These are phyloP conservation scores for Barnettozyma californica DNA, from an alignment of 805 yeast species.

Conservation along the genomic window DNA sequence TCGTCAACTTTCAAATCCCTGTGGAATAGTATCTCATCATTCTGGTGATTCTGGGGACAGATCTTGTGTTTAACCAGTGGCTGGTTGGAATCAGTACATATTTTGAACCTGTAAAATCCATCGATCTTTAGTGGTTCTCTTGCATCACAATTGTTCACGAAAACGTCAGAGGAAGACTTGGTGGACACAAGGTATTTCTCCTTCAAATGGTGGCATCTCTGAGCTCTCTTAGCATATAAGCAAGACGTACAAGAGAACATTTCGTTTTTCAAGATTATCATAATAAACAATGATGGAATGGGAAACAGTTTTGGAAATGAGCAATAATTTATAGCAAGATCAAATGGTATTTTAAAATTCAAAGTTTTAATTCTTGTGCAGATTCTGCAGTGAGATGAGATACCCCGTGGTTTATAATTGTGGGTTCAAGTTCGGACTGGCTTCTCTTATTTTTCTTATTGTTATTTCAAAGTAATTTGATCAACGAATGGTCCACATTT, in stretches of 20 bases:
- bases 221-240: slow-evolving; percentile 1
- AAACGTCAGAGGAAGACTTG: slow-evolving; percentile 6
- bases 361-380: neutral
- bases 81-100: neutral
- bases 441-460: too few relatives aligned
- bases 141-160: neutral
- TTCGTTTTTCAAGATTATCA: slow-evolving; percentile 11
- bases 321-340: neutral
- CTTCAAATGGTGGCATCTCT: slow-evolving; percentile 6
- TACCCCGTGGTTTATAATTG: neutral
- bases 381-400: neutral
- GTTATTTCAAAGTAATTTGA: too few relatives aligned
- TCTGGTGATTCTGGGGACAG: slow-evolving; percentile 3
- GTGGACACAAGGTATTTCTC: neutral
- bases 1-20: slow-evolving; percentile 10
- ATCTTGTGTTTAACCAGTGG: slow-evolving; percentile 7
- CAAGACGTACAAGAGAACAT: slow-evolving; percentile 10
- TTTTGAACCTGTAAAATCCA: slow-evolving; percentile 4
- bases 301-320: neutral
- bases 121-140: neutral
- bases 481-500: too few relatives aligned
- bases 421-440: neutral
- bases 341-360: neutral
- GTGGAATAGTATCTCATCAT: slow-evolving; percentile 14
- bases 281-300: neutral